Base-by-base conservation (phyloP, 164 flowering plant genomes). In the Echeveria elegans region DNA sequence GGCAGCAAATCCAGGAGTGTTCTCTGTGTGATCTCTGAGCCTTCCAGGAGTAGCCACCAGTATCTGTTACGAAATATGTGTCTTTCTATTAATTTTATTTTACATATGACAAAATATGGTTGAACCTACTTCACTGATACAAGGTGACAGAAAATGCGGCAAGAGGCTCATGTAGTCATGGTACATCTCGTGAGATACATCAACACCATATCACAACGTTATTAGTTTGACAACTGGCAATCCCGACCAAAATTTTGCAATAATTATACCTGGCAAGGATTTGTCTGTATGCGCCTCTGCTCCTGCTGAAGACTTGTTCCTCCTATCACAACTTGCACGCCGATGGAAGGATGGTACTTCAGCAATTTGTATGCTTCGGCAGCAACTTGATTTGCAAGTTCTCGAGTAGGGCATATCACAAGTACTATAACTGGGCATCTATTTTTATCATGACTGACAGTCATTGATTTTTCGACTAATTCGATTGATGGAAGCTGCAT, bases 21-120 rank as follows among this genome's bases (percentile, higher is more conserved):
- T 95, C 83, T 90, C 95, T 67, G 83, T 78, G 74, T 95, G 99
- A 73, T 95, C 99, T 77, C 63, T 84, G 45, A 95, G 96, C 81
- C 99, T 86, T 77, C 99, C 99, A 76, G 99, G 99, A 40, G 99
- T 95, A 53, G 97, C 99, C 36, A 95, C 91, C 76, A 95, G 97
- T 77, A 95, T 87, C 99, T 95, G 34, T 19, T 26, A 43, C 7
- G 34, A 63, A 63, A 3, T 19, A 63, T n/a, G 1, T 63, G 4
- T 21, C 15, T 53, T 53, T 53, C 11, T 24, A 1, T 24, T n/a
- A 12, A 52, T 16, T 52, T 53, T 8, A 53, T 0, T 23, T 5
- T 21, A 23, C 59, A 53, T n/a, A 14, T 53, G 11, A 53, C 1
- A 15, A 12, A 48, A n/a, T 53, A 53, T 0, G 58, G n/a, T n/a